phyloP scores from a whole-genome alignment of 306 rosid species.

The cucumber (Cucumis sativus) region DNA sequence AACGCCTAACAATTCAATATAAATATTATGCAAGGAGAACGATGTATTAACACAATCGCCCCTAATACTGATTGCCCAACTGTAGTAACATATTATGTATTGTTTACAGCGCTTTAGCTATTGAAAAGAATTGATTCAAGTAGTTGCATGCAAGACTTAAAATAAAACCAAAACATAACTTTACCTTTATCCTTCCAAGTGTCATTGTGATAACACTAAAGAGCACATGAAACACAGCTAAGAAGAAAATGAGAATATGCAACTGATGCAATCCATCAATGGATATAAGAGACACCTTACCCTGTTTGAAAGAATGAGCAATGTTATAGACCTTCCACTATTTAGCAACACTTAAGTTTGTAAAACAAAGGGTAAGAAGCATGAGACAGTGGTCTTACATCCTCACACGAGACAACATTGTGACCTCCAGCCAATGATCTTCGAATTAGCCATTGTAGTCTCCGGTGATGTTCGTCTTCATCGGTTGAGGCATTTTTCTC shows the following conservation, averaged over 20 bases:
- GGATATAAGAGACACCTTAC: constrained; percentile 53
- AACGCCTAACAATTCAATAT: too few species aligned
- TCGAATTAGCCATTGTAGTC: constrained; percentile 47
- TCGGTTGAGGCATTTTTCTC: not conserved
- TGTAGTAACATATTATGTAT: too few species aligned
- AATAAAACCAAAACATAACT: not conserved
- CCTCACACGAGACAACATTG: constrained; percentile 30
- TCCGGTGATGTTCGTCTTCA: constrained; percentile 31
- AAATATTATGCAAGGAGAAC: too few species aligned
- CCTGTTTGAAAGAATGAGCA: constrained; percentile 33
- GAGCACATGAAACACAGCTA: constrained; percentile 76
- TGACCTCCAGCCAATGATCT: constrained; percentile 43
- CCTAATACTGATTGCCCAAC: too few species aligned
- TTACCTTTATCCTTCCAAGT: constrained; percentile 91
- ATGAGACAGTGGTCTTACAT: constrained; percentile 21
- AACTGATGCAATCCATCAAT: constrained; percentile 78
- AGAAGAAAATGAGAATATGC: constrained; percentile 90
- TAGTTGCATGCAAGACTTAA: not conserved
- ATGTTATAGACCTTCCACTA: not conserved
- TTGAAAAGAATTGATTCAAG: not conserved
- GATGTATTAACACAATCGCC: too few species aligned
- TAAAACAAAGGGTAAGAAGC: not conserved
- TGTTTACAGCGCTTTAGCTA: not conserved
- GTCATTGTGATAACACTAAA: constrained; percentile 84
- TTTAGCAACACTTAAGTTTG: not conserved